phyloP scores from a whole-genome alignment of 1,139 yeast species.

The Insectozyma bohioensis region DNA sequence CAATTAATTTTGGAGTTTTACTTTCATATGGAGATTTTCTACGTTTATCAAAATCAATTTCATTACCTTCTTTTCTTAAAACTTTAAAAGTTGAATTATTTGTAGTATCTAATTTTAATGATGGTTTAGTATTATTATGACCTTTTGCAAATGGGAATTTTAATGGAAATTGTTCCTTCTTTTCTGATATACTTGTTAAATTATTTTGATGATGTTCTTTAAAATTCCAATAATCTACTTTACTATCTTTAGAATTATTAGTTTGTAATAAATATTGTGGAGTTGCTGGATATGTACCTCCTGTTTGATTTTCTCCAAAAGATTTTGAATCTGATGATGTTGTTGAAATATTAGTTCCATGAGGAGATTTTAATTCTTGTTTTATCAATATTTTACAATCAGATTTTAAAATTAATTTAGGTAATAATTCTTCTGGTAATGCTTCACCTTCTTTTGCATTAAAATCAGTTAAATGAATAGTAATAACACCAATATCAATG shows the following conservation, averaged over 20 bases:
- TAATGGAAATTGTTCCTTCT: slow-evolving; percentile 4
- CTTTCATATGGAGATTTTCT: slow-evolving; percentile 70
- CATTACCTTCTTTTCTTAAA: slow-evolving; percentile 50
- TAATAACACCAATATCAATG: slow-evolving; percentile 37
- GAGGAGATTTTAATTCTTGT: slow-evolving; percentile 40
- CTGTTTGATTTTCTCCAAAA: slow-evolving; percentile 41
- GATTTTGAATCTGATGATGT: slow-evolving; percentile 51
- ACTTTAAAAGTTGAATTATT: slow-evolving; percentile 53
- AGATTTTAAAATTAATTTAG: slow-evolving; percentile 31
- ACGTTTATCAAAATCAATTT: slow-evolving; percentile 80
- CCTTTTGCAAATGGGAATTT: background rate
- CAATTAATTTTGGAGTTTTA: slow-evolving; percentile 43
- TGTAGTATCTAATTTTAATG: slow-evolving; percentile 31
- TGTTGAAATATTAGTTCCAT: slow-evolving; percentile 32
- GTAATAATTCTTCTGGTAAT: slow-evolving; percentile 48
- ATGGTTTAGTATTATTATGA: slow-evolving; percentile 16
- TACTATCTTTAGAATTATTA: slow-evolving; percentile 26
- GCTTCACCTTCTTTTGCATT: slow-evolving; percentile 63
- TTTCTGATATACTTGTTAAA: slow-evolving; percentile 19
- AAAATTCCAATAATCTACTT: slow-evolving; percentile 60
- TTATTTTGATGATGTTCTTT: slow-evolving; percentile 43
- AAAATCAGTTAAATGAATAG: slow-evolving; percentile 72
- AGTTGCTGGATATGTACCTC: slow-evolving; percentile 53
- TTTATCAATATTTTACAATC: slow-evolving; percentile 45
- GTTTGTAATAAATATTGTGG: slow-evolving; percentile 58